phyloP scores from a whole-genome alignment of 2,329 filamentous ascomycete species.

The Coleophoma cylindrospora region DNA sequence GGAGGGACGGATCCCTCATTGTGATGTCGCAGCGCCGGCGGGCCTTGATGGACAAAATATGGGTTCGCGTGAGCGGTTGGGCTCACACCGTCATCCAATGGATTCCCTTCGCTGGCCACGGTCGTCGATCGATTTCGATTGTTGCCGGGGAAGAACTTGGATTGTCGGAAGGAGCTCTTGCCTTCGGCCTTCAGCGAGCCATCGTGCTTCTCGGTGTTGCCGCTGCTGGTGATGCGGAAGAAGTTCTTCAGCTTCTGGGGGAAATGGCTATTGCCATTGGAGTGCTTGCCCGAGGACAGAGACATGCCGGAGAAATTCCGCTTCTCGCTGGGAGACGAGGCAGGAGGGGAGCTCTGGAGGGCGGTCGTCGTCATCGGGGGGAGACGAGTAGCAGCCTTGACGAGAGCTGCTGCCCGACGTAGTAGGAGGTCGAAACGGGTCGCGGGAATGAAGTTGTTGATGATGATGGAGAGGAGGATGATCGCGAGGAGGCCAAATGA shows the following conservation, averaged over 20 bases:
- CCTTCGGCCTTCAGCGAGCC: constrained; percentile 25
- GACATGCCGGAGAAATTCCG: constrained; percentile 24
- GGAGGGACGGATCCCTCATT: constrained; percentile 91
- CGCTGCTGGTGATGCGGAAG: constrained; percentile 59
- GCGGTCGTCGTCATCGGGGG: constrained; percentile 24
- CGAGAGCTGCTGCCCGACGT: constrained; percentile 20
- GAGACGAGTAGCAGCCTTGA: constrained; percentile 15
- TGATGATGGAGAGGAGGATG: neutral
- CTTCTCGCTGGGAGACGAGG: constrained; percentile 24
- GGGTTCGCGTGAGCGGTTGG: constrained; percentile 94
- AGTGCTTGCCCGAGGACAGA: constrained; percentile 42
- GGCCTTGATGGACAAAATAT: constrained; percentile 95
- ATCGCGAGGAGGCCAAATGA: too few relatives aligned
- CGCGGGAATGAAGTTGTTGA: neutral
- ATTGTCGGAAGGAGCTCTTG: constrained; percentile 66
- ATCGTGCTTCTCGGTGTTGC: constrained; percentile 33
- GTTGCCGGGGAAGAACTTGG: constrained; percentile 82
- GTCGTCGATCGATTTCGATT: constrained; percentile 85
- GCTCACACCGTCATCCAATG: constrained; percentile 81
- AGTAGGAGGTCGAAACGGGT: neutral
- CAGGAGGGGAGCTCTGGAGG: constrained; percentile 20
- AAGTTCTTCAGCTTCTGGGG: constrained; percentile 67
- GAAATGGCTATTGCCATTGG: constrained; percentile 52
- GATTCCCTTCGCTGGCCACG: constrained; percentile 87
- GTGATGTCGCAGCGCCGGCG: constrained; percentile 87